Evolutionary conservation across 805 yeast genomes (phyloP), one percentile per base, ranked within the genome.

Genomic region (Candida yuanshanica): DNA sequence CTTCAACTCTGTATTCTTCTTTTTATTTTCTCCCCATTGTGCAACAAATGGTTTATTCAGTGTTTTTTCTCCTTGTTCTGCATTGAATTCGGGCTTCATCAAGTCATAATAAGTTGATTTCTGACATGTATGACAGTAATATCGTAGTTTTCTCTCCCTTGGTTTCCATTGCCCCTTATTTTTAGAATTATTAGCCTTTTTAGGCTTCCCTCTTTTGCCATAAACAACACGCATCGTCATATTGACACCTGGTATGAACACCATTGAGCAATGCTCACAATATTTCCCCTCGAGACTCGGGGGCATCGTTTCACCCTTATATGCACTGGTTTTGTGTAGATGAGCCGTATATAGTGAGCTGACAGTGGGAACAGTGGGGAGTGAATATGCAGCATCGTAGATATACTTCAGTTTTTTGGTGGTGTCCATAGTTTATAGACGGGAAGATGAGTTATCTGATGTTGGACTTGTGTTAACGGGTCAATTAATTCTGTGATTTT

Each of bases 221-320:
- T 25, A 54, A 3, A 41, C 46, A 5, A 22, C 55, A 45, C 31
- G 31, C 56, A 60, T 56, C 7, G 43, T 32, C 37, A 55, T 38
- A 26, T 53, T 64, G n/a, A 51, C 29, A 7, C 58, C 57, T 2
- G 69, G 60, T 10, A 66, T 45, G 18, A 59, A 46, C 3, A 64
- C 34, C 9, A 44, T 51, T 12, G 36, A 36, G 36, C 57, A 40
- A 27, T 43, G 47, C 2, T 34, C 27, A 21, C 53, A 49, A 34
- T 26, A 47, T 35, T 41, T 42, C 7, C 23, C 34, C 16, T 27
- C 31, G 3, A 27, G 10, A 9, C 18, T 14, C 4, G 31, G 31
- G 8, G 31, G 31, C 18, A 27, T 27, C 31, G n/a, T 10, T 4
- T 27, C 18, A 1, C 47, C 45, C 4, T 38, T 37, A 1, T 43